Evolutionary conservation across 352 stramenopile genomes (phyloP), one percentile per base, ranked within the genome.

Genomic region (Phytophthora megakarya): DNA sequence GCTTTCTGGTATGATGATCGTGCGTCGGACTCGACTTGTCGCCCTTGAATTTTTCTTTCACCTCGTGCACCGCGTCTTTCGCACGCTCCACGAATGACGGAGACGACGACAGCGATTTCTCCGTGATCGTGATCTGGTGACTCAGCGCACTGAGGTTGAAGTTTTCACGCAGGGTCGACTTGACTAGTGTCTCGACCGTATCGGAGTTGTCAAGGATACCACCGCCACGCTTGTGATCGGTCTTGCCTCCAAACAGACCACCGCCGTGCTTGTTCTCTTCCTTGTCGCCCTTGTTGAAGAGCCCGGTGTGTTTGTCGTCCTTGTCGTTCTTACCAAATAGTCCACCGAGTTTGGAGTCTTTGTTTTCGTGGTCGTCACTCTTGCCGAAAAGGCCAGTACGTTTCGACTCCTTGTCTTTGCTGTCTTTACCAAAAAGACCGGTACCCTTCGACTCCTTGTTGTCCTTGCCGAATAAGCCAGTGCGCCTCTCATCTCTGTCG

Each of bases 141-240:
- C 47, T 61, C 30, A 71, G 44, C 3, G 63, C 28, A 35, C 35
- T 58, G 33, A 60, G 19, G 35, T 66, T 66, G 37, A 71, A 71
- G 33, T 60, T 51, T 21, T 71, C 52, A 28, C 43, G 50, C 37
- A 71, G 37, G 43, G 63, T 71, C 6, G 40, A 39, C 56, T 57
- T 66, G 48, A 71, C 63, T 44, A 71, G 26, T 0, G 25, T 26
- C 52, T 71, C 63, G 16, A 71, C 63, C n/a, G 63, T 71, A 43
- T 63, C 57, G 30, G 63, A 54, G 16, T 19, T 28, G 32, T 44
- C 19, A 13, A 67, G 19, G 32, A 49, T 23, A 12, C 32, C 50
- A 6, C 48, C 60, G n/a, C 26, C n/a, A 18, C 40, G 32, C 1
- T 59, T 19, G 30, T 30, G 37, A 22, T 52, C 42, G 9, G 22